Evolutionary conservation across 768 basidiomycete genomes (phyloP), one percentile per base, ranked within the genome.

Genomic region (Leucocoprinus leucothites): DNA sequence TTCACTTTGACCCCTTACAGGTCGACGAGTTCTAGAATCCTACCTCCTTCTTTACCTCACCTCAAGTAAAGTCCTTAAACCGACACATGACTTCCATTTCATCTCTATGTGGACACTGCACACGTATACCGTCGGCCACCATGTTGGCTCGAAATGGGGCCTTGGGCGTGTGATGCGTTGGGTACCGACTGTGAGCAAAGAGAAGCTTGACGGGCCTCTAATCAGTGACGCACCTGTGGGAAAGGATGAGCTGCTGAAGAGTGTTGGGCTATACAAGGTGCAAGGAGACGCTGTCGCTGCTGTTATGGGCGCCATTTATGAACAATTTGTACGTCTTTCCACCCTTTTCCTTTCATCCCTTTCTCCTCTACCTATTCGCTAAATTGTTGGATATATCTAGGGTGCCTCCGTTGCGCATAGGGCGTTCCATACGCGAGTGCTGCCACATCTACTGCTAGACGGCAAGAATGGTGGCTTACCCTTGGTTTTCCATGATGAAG

Each of bases 211-310:
- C 42, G 60, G 60, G 14, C 63, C 58, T 38, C 5, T 38, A 5
- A 6, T 34, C 13, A 13, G 31, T 34, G 13, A 34, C 13, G 5
- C 31, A n/a, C 9, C 4, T 14, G 56, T 47, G 51, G 74, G 69
- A 25, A 65, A 55, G 54, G 65, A 69, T 38, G 70, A 69, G 52
- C 61, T 80, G n/a, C 65, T 80, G 45, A 71, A 69, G 58, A 75
- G 79, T 38, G 80, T 86, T 1, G 91, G 90, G 1, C 65, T 91
- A 51, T 86, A 86, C 62, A 92, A 91, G 62, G 84, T 91, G 18
- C 81, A 86, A 63, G 91, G 91, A 1, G 84, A 88, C 55, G 78
- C 85, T 0, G 87, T 91, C 3, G 83, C 87, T 60, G 91, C 87
- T 2, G 74, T 91, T 14, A 68, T 91, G 26, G 91, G 91, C 21